Evolutionary conservation across 345 rosid genomes (phyloP).

Genomic region (Linum tenue): DNA sequence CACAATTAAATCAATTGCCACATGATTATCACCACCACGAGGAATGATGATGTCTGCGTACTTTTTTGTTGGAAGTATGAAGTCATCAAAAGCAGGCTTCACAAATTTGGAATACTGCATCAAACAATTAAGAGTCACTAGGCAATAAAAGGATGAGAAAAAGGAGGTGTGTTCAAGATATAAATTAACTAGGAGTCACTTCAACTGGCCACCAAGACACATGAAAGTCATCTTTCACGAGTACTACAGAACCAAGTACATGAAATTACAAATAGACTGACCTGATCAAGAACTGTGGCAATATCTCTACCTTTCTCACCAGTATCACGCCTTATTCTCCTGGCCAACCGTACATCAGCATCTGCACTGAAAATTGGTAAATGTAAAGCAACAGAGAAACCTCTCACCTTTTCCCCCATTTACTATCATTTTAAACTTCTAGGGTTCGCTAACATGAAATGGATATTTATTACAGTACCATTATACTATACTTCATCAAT

Average conservation of each 20-base stretch:
- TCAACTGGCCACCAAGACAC: not conserved
- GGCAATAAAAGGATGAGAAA: not conserved
- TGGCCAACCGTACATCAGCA: slow-evolving; percentile 97
- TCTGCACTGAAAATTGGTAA: slow-evolving; percentile 59
- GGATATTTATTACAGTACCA: too few species aligned
- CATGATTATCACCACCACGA: slow-evolving; percentile 99
- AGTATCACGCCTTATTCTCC: slow-evolving; percentile 93
- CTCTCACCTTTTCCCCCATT: not conserved
- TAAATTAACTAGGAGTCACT: not conserved
- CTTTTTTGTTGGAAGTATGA: slow-evolving; percentile 98
- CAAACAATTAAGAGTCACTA: slow-evolving; percentile 15
- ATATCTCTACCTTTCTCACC: slow-evolving; percentile 84
- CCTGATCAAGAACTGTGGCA: slow-evolving; percentile 90
- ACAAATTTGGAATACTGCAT: slow-evolving; percentile 98
- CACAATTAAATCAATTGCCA: slow-evolving; percentile 93
- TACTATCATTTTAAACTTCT: not conserved
- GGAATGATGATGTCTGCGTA: slow-evolving; percentile 98
- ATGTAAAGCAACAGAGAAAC: slow-evolving; percentile 28
- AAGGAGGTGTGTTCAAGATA: not conserved
- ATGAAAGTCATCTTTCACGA: not conserved
- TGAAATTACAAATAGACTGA: slow-evolving; percentile 17
- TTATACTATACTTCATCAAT: too few species aligned
- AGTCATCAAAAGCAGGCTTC: slow-evolving; percentile 98
- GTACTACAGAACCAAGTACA: not conserved
- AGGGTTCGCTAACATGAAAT: too few species aligned